Conservation (phyloP, 495 filamentous ascomycete species). For the Lasiosphaeria miniovina region DNA sequence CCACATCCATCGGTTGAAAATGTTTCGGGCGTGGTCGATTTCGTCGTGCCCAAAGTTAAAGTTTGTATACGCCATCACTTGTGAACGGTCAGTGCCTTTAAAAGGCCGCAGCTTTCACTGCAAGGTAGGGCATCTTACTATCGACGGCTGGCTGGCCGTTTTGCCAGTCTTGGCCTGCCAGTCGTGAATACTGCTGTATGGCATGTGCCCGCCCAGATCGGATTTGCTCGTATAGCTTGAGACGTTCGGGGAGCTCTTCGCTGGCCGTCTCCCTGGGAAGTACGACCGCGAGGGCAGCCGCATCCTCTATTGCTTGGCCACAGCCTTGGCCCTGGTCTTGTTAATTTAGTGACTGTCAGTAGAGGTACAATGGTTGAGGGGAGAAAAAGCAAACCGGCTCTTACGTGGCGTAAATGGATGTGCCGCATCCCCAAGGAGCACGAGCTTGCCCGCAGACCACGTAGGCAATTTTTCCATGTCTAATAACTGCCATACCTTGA, state of each 20-base stretch:
- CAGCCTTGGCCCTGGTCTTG: slow-evolving; percentile 53
- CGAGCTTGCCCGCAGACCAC: slow-evolving; percentile 50
- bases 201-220: slow-evolving; percentile 51
- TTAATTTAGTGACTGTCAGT: background rate
- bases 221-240: slow-evolving; percentile 54
- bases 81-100: background rate
- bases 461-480: slow-evolving; percentile 56
- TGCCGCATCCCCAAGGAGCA: slow-evolving; percentile 59
- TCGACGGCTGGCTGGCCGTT: slow-evolving; percentile 31
- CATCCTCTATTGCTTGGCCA: slow-evolving; percentile 60
- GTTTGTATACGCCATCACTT: slow-evolving; percentile 48
- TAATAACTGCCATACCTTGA: slow-evolving; percentile 58
- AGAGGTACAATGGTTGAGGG: background rate
- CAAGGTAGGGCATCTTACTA: slow-evolving; percentile 22
- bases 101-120: background rate
- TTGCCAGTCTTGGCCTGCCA: slow-evolving; percentile 41
- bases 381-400: background rate
- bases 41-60: slow-evolving; percentile 63
- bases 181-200: slow-evolving; percentile 55
- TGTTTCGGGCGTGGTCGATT: slow-evolving; percentile 50
- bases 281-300: slow-evolving; percentile 51
- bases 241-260: slow-evolving; percentile 42
- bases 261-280: slow-evolving; percentile 42
- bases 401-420: slow-evolving; percentile 57
- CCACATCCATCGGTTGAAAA: slow-evolving; percentile 48